Conservation (phyloP, 2,329 filamentous ascomycete species). For the Torrubiella hemipterigena region DNA sequence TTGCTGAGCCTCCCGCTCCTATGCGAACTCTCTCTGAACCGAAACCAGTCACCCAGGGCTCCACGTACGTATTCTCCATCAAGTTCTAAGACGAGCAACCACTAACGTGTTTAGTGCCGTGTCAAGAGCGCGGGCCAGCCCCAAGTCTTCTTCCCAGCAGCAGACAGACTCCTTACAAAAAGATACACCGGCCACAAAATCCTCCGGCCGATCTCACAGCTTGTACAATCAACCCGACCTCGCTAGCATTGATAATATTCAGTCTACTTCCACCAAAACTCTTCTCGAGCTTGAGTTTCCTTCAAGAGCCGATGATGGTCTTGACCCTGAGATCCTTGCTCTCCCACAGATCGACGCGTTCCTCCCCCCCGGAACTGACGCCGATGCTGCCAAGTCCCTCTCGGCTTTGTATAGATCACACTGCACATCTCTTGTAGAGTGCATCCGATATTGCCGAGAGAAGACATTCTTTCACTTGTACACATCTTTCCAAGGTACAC, state of each 20-base stretch:
- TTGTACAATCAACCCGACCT: conserved; percentile 50
- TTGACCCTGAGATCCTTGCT: conserved; percentile 56
- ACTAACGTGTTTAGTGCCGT: background rate
- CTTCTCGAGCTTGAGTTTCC: conserved; percentile 48
- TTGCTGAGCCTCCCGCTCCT: conserved; percentile 31
- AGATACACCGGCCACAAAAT: conserved; percentile 7
- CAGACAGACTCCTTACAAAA: conserved; percentile 12
- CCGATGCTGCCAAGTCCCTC: conserved; percentile 75
- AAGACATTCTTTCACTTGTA: conserved; percentile 94
- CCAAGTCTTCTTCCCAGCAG: conserved; percentile 19
- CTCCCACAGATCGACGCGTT: conserved; percentile 82
- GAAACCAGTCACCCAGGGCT: conserved; percentile 32
- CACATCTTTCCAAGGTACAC: conserved; percentile 86
- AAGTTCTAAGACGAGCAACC: conserved; percentile 4
- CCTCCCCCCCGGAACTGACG: conserved; percentile 69
- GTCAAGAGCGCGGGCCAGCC: too few species aligned
- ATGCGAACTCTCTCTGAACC: conserved; percentile 37
- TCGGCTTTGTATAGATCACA: conserved; percentile 85
- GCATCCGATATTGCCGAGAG: conserved; percentile 90
- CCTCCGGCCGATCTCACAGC: conserved; percentile 24
- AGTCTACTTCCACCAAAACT: conserved; percentile 46
- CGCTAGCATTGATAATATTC: conserved; percentile 43
- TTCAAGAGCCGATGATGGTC: conserved; percentile 35
- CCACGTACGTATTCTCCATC: conserved; percentile 30
- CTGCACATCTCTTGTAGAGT: conserved; percentile 89